Conservation (phyloP, 108 stramenopile genomes). For the Schizochytrium sp. region DNA sequence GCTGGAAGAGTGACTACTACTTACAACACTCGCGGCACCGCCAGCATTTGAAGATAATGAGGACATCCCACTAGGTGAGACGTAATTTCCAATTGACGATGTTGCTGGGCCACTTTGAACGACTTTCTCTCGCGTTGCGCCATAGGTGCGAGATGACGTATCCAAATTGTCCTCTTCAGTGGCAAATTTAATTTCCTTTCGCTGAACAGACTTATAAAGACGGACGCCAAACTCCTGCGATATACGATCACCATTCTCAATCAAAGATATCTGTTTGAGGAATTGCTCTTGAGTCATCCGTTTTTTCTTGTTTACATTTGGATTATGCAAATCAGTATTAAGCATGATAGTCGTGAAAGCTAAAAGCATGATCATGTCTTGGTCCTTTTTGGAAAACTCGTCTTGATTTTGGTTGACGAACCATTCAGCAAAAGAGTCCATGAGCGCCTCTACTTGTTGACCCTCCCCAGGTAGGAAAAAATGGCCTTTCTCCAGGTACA, state of each 20-base stretch:
- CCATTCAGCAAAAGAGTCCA: conserved; percentile 57
- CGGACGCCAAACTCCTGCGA: conserved; percentile 81
- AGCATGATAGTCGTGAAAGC: conserved; percentile 92
- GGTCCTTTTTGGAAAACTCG: conserved; percentile 6
- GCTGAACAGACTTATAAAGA: conserved; percentile 85
- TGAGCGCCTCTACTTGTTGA: conserved; percentile 52
- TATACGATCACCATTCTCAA: conserved; percentile 87
- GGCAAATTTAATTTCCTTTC: conserved; percentile 82
- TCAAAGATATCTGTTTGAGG: conserved; percentile 87
- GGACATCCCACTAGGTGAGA: not conserved
- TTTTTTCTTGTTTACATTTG: conserved; percentile 85
- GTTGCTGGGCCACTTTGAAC: not conserved
- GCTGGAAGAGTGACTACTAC: not conserved
- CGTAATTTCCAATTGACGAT: not conserved
- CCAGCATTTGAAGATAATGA: not conserved
- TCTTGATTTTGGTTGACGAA: conserved; percentile 26
- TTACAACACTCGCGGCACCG: not conserved
- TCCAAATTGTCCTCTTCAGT: conserved; percentile 72
- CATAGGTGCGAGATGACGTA: not conserved
- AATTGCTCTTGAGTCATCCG: conserved; percentile 91
- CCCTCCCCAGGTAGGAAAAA: conserved; percentile 58
- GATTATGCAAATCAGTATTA: conserved; percentile 91
- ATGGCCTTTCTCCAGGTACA: conserved; percentile 35
- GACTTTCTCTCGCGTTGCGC: not conserved
- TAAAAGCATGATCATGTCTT: conserved; percentile 89